Evolutionary conservation across 202 grass and related monocot species (phyloP).

Genomic region (Miscanthus sacchariflorus): DNA sequence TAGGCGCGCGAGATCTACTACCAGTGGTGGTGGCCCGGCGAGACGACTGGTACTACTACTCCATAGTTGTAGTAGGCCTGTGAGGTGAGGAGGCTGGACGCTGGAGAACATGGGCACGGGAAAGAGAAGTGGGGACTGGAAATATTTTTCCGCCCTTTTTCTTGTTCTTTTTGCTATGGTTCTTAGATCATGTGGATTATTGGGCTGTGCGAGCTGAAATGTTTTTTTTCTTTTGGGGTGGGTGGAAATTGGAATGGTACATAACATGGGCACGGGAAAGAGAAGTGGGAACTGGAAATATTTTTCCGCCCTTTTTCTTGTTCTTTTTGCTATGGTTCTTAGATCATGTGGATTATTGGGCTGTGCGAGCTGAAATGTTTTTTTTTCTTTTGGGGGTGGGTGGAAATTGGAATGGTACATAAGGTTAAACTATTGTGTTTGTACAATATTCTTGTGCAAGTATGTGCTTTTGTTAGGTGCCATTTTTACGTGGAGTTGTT

Average conservation of each 20-base stretch:
- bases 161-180: not conserved
- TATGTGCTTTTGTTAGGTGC: too few relatives aligned
- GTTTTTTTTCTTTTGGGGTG: not conserved
- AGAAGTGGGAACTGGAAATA: not conserved
- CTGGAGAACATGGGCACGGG: slow-evolving; percentile 39
- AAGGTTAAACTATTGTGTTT: too few relatives aligned
- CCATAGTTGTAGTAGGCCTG: slow-evolving; percentile 46
- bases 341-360: not conserved
- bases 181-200: not conserved
- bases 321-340: not conserved
- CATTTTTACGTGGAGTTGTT: too few relatives aligned
- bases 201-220: not conserved
- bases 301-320: not conserved
- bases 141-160: not conserved
- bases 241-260: not conserved
- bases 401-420: not conserved
- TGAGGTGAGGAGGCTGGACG: slow-evolving; percentile 26
- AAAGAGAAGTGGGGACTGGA: not conserved
- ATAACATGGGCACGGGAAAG: slow-evolving; percentile 36
- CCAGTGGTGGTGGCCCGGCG: slow-evolving; percentile 29
- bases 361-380: not conserved
- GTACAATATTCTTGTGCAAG: too few relatives aligned
- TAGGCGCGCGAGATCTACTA: slow-evolving; percentile 50
- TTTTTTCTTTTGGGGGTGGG: not conserved
- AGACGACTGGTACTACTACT: slow-evolving; percentile 22